These are phyloP conservation scores for Kokia cookei DNA, from an alignment of 441 rosid species.

Conservation along the genomic window DNA sequence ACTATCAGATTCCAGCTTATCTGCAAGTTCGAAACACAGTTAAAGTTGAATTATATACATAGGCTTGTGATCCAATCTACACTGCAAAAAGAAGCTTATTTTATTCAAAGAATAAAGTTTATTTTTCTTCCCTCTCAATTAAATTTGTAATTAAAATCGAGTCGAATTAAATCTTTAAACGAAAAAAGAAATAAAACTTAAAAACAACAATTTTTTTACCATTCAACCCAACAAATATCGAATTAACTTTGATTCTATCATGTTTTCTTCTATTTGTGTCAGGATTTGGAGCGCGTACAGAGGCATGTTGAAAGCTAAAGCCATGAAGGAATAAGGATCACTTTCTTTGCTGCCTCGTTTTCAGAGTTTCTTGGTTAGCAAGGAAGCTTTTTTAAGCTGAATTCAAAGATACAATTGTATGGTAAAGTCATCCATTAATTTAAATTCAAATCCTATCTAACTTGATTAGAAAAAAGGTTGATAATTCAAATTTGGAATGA, in stretches of 20 bases:
- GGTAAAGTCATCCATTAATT: neutral
- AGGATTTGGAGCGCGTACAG: neutral
- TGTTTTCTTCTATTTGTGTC: neutral
- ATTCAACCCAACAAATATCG: no score
- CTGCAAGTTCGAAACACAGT: neutral
- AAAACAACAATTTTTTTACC: no score
- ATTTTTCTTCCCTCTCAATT: no score
- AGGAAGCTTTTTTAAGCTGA: neutral
- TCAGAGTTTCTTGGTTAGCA: neutral
- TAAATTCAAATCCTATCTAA: no score
- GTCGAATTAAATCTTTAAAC: no score
- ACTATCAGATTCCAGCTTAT: slow-evolving; percentile 25
- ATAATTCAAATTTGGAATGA: no score
- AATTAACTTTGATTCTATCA: neutral
- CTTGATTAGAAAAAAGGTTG: no score
- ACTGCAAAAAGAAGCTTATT: neutral
- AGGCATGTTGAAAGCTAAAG: neutral
- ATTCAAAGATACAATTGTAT: slow-evolving; percentile 3
- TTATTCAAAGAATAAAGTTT: slow-evolving; percentile 9
- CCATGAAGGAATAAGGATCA: neutral
- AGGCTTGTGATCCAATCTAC: slow-evolving; percentile 13
- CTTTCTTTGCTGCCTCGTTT: neutral
- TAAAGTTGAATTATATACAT: slow-evolving; percentile 2
- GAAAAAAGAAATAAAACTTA: no score
- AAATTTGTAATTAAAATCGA: no score